Evolutionary conservation across 768 basidiomycete genomes (phyloP).

Genomic region (Trametes sanguinea): DNA sequence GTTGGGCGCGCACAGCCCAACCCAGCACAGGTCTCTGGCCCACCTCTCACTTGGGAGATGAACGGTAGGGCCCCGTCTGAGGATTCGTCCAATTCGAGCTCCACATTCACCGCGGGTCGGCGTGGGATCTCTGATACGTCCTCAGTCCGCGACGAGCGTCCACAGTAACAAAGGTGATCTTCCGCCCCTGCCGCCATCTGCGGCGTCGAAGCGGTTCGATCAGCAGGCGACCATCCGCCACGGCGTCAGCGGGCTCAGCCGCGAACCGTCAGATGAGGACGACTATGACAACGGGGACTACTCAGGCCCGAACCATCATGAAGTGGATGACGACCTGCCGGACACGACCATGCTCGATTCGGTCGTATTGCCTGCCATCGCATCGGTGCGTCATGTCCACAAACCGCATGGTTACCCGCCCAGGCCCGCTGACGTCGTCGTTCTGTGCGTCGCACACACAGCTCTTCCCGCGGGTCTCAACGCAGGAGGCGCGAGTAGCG

Average conservation of each 20-base stretch:
- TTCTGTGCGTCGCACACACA: conserved; percentile 36
- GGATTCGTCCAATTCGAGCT: conserved; percentile 42
- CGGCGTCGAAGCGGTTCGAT: conserved; percentile 40
- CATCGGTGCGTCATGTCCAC: conserved; percentile 65
- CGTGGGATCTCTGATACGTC: conserved; percentile 33
- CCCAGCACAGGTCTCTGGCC: conserved; percentile 61
- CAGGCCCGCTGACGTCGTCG: background rate
- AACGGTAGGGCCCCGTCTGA: conserved; percentile 50
- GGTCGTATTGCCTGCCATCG: conserved; percentile 93
- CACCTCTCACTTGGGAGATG: conserved; percentile 81
- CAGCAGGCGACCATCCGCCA: conserved; percentile 65
- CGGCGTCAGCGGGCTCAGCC: conserved; percentile 34
- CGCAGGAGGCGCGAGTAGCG: conserved; percentile 87
- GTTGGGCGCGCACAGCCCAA: conserved; percentile 63
- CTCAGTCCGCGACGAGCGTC: conserved; percentile 42
- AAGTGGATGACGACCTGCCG: conserved; percentile 50
- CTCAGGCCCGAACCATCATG: conserved; percentile 45
- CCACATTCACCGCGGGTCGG: conserved; percentile 30
- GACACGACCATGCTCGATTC: conserved; percentile 95
- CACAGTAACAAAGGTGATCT: conserved; percentile 63
- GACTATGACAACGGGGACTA: conserved; percentile 45
- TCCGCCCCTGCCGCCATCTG: conserved; percentile 51
- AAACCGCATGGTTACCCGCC: background rate
- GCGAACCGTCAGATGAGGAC: conserved; percentile 64
- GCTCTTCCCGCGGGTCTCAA: conserved; percentile 91